A percentile compares a stretch with the other conserved stretches of the same genome.
These are phyloP conservation scores for Erythrobasidium hasegawianum DNA, from an alignment of 1,284 basidiomycete genomes.

Conservation along the genomic window DNA sequence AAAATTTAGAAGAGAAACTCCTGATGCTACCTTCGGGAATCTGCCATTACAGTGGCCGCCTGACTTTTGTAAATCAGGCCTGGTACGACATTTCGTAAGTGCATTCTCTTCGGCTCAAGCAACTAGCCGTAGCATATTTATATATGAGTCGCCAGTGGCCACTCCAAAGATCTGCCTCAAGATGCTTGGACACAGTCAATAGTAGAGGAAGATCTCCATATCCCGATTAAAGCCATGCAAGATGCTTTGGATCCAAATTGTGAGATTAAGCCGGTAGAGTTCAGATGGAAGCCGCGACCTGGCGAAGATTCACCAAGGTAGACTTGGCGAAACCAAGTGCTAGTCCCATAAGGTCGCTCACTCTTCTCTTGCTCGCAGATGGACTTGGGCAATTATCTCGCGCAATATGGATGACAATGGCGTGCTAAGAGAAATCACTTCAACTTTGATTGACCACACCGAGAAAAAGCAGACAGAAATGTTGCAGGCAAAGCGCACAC, in stretches of 20 bases:
- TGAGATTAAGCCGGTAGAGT: not conserved
- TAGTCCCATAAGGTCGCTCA: no score
- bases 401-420: not conserved
- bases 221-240: not conserved
- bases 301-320: not conserved
- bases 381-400: not conserved
- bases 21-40: no score
- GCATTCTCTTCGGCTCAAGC: no score
- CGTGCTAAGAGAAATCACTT: not conserved
- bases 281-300: slow-evolving; percentile 1
- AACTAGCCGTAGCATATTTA: no score
- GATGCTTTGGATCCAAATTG: not conserved
- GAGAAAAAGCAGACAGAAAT: slow-evolving; percentile 35
- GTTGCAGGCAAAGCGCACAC: slow-evolving; percentile 36
- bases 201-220: not conserved
- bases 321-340: no score
- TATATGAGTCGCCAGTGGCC: not conserved
- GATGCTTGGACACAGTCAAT: not conserved
- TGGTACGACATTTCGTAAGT: not conserved
- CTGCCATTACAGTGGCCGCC: no score
- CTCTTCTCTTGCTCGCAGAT: not conserved
- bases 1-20: no score
- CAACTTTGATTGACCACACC: slow-evolving; percentile 38
- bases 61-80: not conserved
- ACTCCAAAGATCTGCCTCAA: not conserved